These are phyloP conservation scores for Trichoderma koningii DNA, from an alignment of 2,329 filamentous ascomycete genomes.

Conservation along the genomic window DNA sequence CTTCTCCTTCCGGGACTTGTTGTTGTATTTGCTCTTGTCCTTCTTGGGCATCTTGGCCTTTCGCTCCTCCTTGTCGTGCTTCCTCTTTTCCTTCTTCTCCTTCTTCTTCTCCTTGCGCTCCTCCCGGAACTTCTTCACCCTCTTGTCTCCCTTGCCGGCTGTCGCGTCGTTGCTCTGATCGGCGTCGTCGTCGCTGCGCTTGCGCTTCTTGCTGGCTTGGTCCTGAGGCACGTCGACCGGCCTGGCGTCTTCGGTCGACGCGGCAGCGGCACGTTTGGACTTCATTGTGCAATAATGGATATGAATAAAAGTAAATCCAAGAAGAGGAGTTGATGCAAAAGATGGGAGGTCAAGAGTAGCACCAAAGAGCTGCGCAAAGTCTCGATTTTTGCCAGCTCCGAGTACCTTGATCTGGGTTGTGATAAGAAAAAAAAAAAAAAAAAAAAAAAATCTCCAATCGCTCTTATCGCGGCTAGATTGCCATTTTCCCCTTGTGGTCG, in stretches of 20 bases:
- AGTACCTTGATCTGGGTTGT: no score
- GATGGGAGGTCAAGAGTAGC: neutral
- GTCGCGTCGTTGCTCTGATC: slow-evolving; percentile 25
- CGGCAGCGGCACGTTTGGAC: slow-evolving; percentile 42
- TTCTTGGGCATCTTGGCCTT: slow-evolving; percentile 43
- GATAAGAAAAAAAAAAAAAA: neutral
- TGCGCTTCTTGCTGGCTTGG: slow-evolving; percentile 42
- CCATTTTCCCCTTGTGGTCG: neutral
- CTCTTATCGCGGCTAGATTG: slow-evolving; percentile 18
- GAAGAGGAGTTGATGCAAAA: neutral
- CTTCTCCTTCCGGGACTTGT: slow-evolving; percentile 45
- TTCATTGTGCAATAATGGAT: slow-evolving; percentile 38
- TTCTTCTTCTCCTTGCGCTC: slow-evolving; percentile 45
- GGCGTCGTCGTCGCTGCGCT: slow-evolving; percentile 38
- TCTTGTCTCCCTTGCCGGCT: slow-evolving; percentile 36
- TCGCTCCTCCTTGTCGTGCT: slow-evolving; percentile 42
- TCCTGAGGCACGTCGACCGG: slow-evolving; percentile 33
- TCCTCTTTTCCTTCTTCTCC: slow-evolving; percentile 43
- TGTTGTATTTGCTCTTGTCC: slow-evolving; percentile 46
- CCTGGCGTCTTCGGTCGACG: slow-evolving; percentile 38
- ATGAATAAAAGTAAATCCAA: neutral
- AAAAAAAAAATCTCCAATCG: slow-evolving; percentile 24
- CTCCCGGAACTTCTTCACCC: slow-evolving; percentile 41
- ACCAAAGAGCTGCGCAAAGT: neutral
- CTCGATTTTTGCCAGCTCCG: neutral